These are phyloP conservation scores for Russula compacta DNA, from an alignment of 768 basidiomycete genomes.

Conservation along the genomic window DNA sequence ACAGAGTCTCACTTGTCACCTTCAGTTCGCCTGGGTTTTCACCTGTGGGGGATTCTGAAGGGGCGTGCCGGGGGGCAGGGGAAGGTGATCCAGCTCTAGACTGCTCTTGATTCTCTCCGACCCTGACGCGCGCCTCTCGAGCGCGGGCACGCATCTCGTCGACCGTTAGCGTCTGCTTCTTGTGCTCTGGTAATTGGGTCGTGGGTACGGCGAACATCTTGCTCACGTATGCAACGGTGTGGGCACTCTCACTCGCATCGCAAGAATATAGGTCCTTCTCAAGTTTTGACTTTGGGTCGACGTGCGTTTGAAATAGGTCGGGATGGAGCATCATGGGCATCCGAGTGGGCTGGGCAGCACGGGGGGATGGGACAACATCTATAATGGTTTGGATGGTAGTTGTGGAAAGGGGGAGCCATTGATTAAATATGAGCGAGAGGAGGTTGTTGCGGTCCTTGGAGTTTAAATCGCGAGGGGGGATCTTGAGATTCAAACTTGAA, in stretches of 20 bases:
- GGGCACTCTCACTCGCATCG: constrained; percentile 45
- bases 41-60: constrained; percentile 19
- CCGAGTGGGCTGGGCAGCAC: constrained; percentile 68
- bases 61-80: constrained; percentile 12
- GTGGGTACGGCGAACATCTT: constrained; percentile 95
- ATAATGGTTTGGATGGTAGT: constrained; percentile 87
- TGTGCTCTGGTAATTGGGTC: constrained; percentile 79
- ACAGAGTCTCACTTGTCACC: constrained; percentile 51
- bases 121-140: constrained; percentile 32
- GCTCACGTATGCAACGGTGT: constrained; percentile 81
- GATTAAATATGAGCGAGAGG: constrained; percentile 79
- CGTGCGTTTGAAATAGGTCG: constrained; percentile 48
- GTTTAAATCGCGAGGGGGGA: constrained; percentile 81
- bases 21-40: constrained; percentile 19
- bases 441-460: constrained; percentile 84
- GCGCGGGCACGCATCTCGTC: constrained; percentile 74
- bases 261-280: constrained; percentile 77
- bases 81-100: constrained; percentile 5
- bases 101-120: constrained; percentile 8
- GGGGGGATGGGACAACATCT: constrained; percentile 87
- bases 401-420: constrained; percentile 94
- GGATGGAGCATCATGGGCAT: constrained; percentile 92
- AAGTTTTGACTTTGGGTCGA: constrained; percentile 66
- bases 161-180: constrained; percentile 63
- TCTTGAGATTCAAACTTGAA: constrained; percentile 67